Evolutionary conservation across 352 stramenopile species (phyloP).

Genomic region (Phytopythium delawarense): DNA sequence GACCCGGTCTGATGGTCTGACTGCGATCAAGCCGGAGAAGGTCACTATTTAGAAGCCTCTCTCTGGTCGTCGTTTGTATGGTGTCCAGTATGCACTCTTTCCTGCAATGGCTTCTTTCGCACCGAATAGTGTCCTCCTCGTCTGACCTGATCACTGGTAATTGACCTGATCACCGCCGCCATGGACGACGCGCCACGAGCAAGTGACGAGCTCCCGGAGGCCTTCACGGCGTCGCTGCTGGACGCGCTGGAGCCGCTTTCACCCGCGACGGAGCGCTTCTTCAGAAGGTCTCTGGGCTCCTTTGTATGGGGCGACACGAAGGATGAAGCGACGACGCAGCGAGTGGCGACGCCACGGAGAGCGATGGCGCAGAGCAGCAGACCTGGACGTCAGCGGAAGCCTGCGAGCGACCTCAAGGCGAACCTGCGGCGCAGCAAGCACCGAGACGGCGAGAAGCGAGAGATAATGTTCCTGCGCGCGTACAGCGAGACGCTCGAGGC

Average conservation of each 20-base stretch:
- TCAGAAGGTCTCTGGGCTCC: background rate
- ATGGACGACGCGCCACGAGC: background rate
- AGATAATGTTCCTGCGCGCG: slow-evolving; percentile 6
- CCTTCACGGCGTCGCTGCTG: background rate
- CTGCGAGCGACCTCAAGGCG: slow-evolving; percentile 2
- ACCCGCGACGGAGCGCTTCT: background rate
- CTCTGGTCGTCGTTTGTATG: background rate
- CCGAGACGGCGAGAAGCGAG: slow-evolving; percentile 4
- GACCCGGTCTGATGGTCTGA: too few relatives aligned
- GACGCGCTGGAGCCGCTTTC: background rate
- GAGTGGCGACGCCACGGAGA: background rate
- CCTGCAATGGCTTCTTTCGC: background rate
- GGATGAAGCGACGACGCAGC: background rate
- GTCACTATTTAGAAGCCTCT: background rate
- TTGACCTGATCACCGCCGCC: background rate
- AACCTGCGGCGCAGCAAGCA: slow-evolving; percentile 3
- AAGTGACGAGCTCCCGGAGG: background rate
- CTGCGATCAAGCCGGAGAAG: too few relatives aligned
- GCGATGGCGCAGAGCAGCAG: background rate
- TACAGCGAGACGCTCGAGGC: background rate
- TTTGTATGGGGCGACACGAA: background rate
- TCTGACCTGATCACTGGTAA: background rate
- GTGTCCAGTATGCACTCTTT: background rate
- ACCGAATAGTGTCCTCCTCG: background rate
- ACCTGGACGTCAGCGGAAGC: background rate